A percentile compares a stretch with the other conserved stretches of the same genome.
Evolutionary conservation across 768 basidiomycete genomes (phyloP).

Genomic region (Tricholoma flavovirens): DNA sequence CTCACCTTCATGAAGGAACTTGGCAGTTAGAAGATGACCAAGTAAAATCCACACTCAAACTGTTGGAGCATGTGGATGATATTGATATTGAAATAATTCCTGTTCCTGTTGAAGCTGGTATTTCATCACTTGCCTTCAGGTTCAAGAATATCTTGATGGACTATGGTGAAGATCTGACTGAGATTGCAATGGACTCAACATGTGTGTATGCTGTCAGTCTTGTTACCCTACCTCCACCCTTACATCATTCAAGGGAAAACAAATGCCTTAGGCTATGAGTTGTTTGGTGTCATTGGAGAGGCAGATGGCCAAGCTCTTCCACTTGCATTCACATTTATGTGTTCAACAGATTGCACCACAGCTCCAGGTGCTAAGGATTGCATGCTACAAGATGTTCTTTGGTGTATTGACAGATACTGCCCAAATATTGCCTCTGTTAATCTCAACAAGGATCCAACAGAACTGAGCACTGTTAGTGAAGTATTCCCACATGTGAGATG

Average conservation of each 20-base stretch:
- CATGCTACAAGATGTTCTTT: constrained; percentile 15
- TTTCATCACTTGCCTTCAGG: constrained; percentile 3
- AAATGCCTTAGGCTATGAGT: constrained; percentile 1
- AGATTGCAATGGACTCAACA: constrained; percentile 6
- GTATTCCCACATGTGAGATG: constrained; percentile 20
- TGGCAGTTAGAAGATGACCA: constrained; percentile 3
- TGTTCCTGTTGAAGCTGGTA: neutral
- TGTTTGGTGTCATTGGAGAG: constrained; percentile 1
- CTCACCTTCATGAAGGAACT: neutral
- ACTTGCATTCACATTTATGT: constrained; percentile 15
- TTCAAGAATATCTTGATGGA: neutral
- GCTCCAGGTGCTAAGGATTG: constrained; percentile 17
- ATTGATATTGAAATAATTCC: neutral
- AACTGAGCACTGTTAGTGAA: neutral
- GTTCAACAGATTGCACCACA: constrained; percentile 12
- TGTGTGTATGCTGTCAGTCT: neutral
- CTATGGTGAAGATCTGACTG: neutral
- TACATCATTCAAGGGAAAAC: constrained; percentile 1
- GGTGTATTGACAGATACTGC: constrained; percentile 8
- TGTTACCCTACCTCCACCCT: neutral
- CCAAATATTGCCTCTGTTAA: constrained; percentile 19
- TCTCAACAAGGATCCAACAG: constrained; percentile 9
- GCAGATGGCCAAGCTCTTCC: constrained; percentile 2
- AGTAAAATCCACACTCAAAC: neutral
- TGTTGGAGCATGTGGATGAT: neutral